Conservation (phyloP, 208 protist species). For the Leishmania lainsoni region DNA sequence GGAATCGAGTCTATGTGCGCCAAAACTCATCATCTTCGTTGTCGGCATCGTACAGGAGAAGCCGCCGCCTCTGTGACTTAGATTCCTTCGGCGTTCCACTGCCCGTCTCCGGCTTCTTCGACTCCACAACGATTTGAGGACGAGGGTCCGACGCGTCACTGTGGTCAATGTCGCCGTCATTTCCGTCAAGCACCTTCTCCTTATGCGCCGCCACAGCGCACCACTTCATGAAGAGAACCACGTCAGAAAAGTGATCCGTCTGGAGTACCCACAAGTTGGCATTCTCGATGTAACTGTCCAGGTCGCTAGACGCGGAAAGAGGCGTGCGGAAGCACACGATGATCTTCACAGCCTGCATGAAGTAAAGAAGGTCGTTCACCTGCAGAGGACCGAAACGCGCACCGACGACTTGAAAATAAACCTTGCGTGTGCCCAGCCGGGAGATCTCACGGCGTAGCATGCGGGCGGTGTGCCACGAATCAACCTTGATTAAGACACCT, state of each 20-base stretch:
- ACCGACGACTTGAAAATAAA: slow-evolving; percentile 77
- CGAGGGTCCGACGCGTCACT: neutral
- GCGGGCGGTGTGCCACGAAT: slow-evolving; percentile 86
- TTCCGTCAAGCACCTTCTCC: slow-evolving; percentile 40
- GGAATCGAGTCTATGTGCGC: neutral
- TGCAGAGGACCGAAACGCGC: slow-evolving; percentile 77
- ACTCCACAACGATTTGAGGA: slow-evolving; percentile 17
- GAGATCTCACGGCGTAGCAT: slow-evolving; percentile 75
- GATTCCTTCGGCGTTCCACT: neutral
- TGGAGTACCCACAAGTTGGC: slow-evolving; percentile 76
- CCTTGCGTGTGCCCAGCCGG: slow-evolving; percentile 65
- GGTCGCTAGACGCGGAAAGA: slow-evolving; percentile 44
- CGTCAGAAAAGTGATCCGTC: slow-evolving; percentile 79
- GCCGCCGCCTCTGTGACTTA: neutral
- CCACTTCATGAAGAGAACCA: slow-evolving; percentile 79
- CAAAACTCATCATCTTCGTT: neutral
- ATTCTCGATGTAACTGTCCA: slow-evolving; percentile 73
- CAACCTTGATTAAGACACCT: slow-evolving; percentile 87
- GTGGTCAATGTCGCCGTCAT: neutral
- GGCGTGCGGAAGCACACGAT: slow-evolving; percentile 85
- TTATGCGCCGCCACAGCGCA: slow-evolving; percentile 80
- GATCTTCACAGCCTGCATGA: slow-evolving; percentile 71
- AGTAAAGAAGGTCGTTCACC: slow-evolving; percentile 77
- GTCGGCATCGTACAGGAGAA: slow-evolving; percentile 11
- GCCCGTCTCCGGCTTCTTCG: slow-evolving; percentile 1